Evolutionary conservation across 2,329 filamentous ascomycete species (phyloP), one percentile per base, ranked within the genome.

Genomic region (Fusarium anthophilum): DNA sequence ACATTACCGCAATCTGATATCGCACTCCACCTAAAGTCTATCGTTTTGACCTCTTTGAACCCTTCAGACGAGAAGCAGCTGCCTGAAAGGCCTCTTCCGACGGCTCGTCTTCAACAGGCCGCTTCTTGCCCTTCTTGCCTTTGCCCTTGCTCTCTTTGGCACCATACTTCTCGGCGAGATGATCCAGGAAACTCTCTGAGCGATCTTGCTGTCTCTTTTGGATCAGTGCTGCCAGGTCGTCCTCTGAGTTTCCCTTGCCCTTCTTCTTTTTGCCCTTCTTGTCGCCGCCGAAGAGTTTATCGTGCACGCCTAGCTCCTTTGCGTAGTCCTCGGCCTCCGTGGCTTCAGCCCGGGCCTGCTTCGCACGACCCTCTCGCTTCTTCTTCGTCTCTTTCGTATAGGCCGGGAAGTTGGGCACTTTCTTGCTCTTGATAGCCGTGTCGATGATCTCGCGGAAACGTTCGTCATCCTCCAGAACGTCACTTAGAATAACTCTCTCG

Each of bases 361-460:
- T 90, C 64, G 88, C 80, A 47, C 93, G 86, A 48, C 86, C 86
- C 63, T 89, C 83, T 68, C 88, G 89, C 61, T 90, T 89, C 78
- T 87, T 90, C 77, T 91, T 90, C n/a, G 87, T 88, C 84, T 98
- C 95, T 32, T 91, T 87, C 5, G 89, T 89, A 80, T 97, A 99
- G 10, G 88, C 87, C 26, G 87, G 84, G 81, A 91, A 95, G 0
- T 85, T 85, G 48, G 91, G 83, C 1, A 97, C 92, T 43, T 93
- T 90, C 3, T 90, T 90, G 8, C 84, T 87, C 41, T 87, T 86
- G 78, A 99, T 96, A 7, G 95, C 96, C 41, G 90, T 87, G 79
- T 97, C 90, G 62, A 99, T 94, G 50, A 97, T 94, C 22, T 80
- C 83, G 20, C 94, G 89, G 83, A 98, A 98, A 14, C 96, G 88